Evolutionary conservation across 2,329 filamentous ascomycete species (phyloP).

Genomic region (Fusarium nematophilum): DNA sequence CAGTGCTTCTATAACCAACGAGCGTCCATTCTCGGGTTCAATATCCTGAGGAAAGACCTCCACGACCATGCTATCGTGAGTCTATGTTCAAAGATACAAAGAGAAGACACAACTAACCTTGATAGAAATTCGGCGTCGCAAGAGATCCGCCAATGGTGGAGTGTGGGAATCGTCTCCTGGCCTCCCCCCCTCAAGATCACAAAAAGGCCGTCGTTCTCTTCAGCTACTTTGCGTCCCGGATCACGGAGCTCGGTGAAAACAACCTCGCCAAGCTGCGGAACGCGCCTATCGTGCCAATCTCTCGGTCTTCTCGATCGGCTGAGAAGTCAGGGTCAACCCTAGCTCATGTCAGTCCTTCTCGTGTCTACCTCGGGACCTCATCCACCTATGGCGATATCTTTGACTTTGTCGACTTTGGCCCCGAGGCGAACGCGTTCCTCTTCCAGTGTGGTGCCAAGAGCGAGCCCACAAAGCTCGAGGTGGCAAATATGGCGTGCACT

Average conservation of each 20-base stretch:
- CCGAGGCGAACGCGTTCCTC: constrained; percentile 87
- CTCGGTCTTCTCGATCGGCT: constrained; percentile 46
- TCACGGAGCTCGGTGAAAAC: constrained; percentile 76
- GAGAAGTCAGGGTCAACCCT: constrained; percentile 54
- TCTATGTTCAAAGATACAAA: constrained; percentile 2
- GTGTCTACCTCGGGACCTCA: constrained; percentile 82
- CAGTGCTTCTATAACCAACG: constrained; percentile 86
- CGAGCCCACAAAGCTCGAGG: constrained; percentile 87
- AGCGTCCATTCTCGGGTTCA: constrained; percentile 82
- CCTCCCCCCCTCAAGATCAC: constrained; percentile 75
- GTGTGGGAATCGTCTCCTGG: constrained; percentile 79
- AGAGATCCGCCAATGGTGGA: constrained; percentile 81
- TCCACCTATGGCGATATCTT: constrained; percentile 87
- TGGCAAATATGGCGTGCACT: constrained; percentile 83
- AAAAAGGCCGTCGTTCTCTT: constrained; percentile 79
- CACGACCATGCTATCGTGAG: constrained; percentile 75
- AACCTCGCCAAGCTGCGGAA: constrained; percentile 70
- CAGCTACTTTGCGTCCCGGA: constrained; percentile 82
- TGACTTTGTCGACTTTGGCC: constrained; percentile 95
- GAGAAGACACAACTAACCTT: constrained; percentile 13
- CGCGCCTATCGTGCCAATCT: constrained; percentile 78
- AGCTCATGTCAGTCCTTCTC: constrained; percentile 69
- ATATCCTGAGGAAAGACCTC: constrained; percentile 80
- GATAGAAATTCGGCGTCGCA: constrained; percentile 83
- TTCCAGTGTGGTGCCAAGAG: constrained; percentile 89